Evolutionary conservation across 2,329 filamentous ascomycete species (phyloP), one percentile per base, ranked within the genome.

Genomic region (Myriosclerotinia duriaeana): DNA sequence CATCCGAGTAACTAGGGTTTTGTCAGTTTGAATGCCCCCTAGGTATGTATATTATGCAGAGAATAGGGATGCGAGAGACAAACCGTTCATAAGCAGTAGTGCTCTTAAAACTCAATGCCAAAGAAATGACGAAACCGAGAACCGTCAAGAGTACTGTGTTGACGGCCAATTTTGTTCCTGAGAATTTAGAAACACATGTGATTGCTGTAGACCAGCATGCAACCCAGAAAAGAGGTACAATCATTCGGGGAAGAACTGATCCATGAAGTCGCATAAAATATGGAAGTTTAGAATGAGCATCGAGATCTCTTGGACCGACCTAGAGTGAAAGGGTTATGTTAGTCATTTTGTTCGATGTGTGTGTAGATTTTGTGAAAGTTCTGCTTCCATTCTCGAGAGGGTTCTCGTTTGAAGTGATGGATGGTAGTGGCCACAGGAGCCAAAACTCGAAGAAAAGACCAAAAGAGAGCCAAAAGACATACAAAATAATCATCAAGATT

Each of bases 121-220:
- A 79, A 84, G 88, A 88, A 76, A 93, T 89, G 68, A 93, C 88
- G 79, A 93, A 93, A 88, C 90, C 90, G 54, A 90, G 84, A 63
- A 93, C 87, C 1, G 90, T 93, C 64, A 93, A 82, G 26, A 93
- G 81, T 42, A 92, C 83, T n/a, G 82, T 86, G 74, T 84, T 83
- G 69, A 93, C 86, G 55, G 82, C 83, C 22, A 88, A 65, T 53
- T 55, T 38, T 12, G 38, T 52, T 38, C 52, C 76, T 15, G 83
- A 78, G 59, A 53, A 64, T n/a, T 1, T 26, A 1, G 59, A 64
- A 17, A 79, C 79, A 81, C 72, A 91, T 80, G 87, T 90, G 69
- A 93, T 86, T 46, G 83, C 76, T 1, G 88, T 88, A 1, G 89
- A 81, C 90, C 90, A 93, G 17, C 72, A 73, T 17, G 81, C 85